A percentile compares a stretch with the other conserved stretches of the same genome.
phyloP scores from a whole-genome alignment of 1,139 yeast species.

The Nadsonia starkeyi-henricii region DNA sequence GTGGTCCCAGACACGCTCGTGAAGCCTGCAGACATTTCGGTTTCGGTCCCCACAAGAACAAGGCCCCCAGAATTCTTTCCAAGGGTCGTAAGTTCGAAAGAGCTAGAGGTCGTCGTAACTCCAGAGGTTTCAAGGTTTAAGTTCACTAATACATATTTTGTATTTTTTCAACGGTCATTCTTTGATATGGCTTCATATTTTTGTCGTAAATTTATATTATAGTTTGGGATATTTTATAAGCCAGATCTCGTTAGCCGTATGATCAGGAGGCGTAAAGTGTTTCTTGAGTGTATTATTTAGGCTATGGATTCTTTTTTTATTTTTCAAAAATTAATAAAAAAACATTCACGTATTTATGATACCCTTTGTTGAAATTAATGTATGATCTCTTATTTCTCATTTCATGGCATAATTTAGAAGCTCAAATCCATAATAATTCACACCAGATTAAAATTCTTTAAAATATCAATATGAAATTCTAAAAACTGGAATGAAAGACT shows the following conservation, averaged over 20 bases:
- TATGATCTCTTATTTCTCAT: no score
- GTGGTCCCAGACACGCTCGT: conserved; percentile 98
- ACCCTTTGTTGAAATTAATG: neutral
- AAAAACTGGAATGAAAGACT: no score
- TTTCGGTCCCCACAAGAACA: conserved; percentile 98
- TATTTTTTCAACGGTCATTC: neutral
- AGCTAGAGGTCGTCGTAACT: conserved; percentile 99
- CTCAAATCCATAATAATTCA: no score
- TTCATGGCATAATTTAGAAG: no score
- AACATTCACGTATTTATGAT: neutral
- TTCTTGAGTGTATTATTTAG: neutral
- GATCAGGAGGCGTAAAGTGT: neutral
- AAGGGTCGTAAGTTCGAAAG: conserved; percentile 99
- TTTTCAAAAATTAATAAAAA: neutral
- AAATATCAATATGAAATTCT: no score
- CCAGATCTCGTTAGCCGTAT: neutral
- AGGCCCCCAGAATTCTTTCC: conserved; percentile 97
- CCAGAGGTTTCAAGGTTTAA: conserved; percentile 99
- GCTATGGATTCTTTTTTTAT: neutral
- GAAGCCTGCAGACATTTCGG: conserved; percentile 99
- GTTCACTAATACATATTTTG: neutral
- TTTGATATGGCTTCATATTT: neutral
- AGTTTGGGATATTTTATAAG: neutral
- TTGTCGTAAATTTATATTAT: neutral
- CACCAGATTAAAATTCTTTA: no score